Percentiles rank a stretch among this genome's conserved stretches.
Conservation (phyloP, 176 grass and related monocot species). For the Poa pratensis region DNA sequence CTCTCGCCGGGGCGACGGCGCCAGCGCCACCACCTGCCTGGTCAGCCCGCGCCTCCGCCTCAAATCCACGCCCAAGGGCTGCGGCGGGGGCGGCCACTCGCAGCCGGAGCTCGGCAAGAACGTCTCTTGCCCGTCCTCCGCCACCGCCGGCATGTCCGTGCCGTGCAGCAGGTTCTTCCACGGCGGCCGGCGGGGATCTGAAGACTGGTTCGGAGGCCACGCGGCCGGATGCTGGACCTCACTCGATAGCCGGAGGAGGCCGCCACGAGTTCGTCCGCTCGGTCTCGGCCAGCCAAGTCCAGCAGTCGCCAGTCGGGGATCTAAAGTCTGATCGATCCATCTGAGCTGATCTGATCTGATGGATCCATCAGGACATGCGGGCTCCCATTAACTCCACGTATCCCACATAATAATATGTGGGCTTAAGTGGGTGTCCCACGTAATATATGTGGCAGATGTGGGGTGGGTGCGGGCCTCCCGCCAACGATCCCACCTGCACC, state of each 20-base stretch:
- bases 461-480: too few species aligned
- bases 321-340: too few species aligned
- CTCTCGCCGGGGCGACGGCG: slow-evolving; percentile 43
- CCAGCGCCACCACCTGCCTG: slow-evolving; percentile 41
- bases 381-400: too few species aligned
- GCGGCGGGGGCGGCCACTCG: slow-evolving; percentile 42
- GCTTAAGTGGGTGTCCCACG: too few species aligned
- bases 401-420: too few species aligned
- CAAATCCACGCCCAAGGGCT: slow-evolving; percentile 62
- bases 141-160: slow-evolving; percentile 45
- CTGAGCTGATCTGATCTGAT: too few species aligned
- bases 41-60: slow-evolving; percentile 53
- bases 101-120: slow-evolving; percentile 69
- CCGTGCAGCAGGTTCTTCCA: slow-evolving; percentile 52
- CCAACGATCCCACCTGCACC: too few species aligned
- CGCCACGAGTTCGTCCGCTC: slow-evolving; percentile 39
- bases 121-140: slow-evolving; percentile 59
- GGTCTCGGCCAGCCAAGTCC: slow-evolving; percentile 81
- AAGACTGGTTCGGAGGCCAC: slow-evolving; percentile 61
- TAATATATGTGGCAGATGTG: too few species aligned
- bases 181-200: slow-evolving; percentile 50
- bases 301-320: too few species aligned
- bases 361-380: too few species aligned
- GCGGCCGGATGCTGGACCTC: not conserved
- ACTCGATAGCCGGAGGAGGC: slow-evolving; percentile 32